These are phyloP conservation scores for Fraxinus excelsior DNA, from an alignment of 257 asterid species.

Conservation along the genomic window DNA sequence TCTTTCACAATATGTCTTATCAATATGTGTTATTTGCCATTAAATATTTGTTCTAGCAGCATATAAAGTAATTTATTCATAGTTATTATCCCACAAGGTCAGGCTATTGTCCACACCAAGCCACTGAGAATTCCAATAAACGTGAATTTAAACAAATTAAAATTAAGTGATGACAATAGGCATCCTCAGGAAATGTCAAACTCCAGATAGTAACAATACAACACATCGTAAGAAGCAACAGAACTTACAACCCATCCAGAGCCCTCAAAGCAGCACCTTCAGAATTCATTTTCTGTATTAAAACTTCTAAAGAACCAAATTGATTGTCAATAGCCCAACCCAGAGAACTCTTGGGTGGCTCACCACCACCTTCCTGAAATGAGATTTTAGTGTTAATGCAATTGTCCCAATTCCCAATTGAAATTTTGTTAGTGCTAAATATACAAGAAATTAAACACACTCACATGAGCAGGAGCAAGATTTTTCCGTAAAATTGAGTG, in stretches of 20 bases:
- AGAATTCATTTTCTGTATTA: constrained; percentile 66
- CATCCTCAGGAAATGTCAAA: neutral
- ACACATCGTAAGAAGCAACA: constrained; percentile 1
- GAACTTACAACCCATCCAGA: constrained; percentile 87
- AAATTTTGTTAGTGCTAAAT: neutral
- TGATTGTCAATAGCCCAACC: constrained; percentile 64
- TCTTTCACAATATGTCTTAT: neutral
- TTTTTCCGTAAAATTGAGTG: constrained; percentile 91
- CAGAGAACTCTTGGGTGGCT: constrained; percentile 68
- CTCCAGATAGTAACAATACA: neutral
- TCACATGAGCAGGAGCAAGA: constrained; percentile 65
- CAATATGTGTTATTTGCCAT: neutral
- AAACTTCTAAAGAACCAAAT: constrained; percentile 70
- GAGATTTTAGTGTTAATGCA: constrained; percentile 3
- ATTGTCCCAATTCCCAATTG: neutral
- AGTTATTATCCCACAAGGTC: neutral
- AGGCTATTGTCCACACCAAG: constrained; percentile 52
- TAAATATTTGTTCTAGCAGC: neutral
- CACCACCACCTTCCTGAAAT: constrained; percentile 83
- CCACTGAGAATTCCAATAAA: constrained; percentile 50
- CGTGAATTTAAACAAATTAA: neutral
- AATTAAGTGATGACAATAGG: neutral
- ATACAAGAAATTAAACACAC: constrained; percentile 18
- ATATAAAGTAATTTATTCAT: no score
- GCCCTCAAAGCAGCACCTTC: constrained; percentile 86